Conservation (phyloP, 805 yeast species). For the Wickerhamomyces canadensis region DNA sequence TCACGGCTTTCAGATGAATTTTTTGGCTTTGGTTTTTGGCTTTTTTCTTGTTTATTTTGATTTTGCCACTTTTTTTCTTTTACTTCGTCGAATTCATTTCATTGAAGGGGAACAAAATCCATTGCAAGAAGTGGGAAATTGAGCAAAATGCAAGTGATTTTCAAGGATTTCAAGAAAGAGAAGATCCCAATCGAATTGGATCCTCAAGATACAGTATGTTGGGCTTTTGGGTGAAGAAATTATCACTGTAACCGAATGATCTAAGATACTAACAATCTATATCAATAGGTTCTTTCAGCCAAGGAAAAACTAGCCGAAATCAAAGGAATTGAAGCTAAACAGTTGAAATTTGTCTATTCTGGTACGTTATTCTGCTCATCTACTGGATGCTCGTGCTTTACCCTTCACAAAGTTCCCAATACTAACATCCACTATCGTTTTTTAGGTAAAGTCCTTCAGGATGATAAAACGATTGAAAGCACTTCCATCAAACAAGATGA, state of each 20-base stretch:
- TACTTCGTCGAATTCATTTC: too few species aligned
- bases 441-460: constrained; percentile 73
- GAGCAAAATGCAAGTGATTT: constrained; percentile 60
- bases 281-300: constrained; percentile 45
- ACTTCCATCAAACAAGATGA: constrained; percentile 79
- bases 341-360: constrained; percentile 86
- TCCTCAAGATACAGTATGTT: constrained; percentile 55
- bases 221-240: background rate
- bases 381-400: too few species aligned
- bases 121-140: background rate
- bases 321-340: constrained; percentile 64
- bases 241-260: too few species aligned
- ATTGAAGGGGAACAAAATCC: too few species aligned
- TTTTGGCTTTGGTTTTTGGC: too few species aligned
- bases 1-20: too few species aligned
- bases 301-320: constrained; percentile 67
- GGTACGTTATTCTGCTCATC: constrained; percentile 41
- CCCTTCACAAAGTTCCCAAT: too few species aligned
- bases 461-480: constrained; percentile 66
- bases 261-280: constrained; percentile 1
- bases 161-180: constrained; percentile 92
- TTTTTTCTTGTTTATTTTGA: too few species aligned
- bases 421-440: too few species aligned
- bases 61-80: background rate
- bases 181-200: constrained; percentile 78